Conservation (phyloP, 2,329 filamentous ascomycete species). For the Mycosphaerella arachidis region DNA sequence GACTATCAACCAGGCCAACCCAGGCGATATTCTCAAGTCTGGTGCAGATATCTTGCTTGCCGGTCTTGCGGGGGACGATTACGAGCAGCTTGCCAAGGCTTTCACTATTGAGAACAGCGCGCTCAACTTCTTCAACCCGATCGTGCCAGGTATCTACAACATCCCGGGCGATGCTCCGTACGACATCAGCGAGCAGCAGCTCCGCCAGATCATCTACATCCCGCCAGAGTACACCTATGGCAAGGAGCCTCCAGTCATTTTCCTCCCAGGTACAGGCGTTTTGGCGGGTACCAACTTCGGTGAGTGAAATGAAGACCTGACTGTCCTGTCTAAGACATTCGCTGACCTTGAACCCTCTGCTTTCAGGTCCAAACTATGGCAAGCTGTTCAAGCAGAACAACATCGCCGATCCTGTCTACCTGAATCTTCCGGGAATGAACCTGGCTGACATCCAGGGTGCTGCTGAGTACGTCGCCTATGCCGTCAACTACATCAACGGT, state of each 20-base stretch:
- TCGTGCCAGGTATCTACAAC: conserved; percentile 31
- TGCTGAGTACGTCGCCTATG: conserved; percentile 53
- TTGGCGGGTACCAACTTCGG: conserved; percentile 44
- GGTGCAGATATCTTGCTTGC: conserved; percentile 20
- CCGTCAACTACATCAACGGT: conserved; percentile 51
- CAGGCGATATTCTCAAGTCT: conserved; percentile 20
- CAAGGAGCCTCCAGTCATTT: conserved; percentile 44
- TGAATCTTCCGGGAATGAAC: conserved; percentile 49
- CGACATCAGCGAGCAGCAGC: conserved; percentile 41
- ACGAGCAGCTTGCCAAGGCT: conserved; percentile 12
- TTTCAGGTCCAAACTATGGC: conserved; percentile 39
- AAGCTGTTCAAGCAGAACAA: conserved; percentile 42
- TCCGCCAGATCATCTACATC: conserved; percentile 52
- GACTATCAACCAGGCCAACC: conserved; percentile 17
- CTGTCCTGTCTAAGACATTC: no score
- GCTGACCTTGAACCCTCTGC: no score
- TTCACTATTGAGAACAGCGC: conserved; percentile 22
- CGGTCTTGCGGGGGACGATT: conserved; percentile 20
- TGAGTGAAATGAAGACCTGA: no score
- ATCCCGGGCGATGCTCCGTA: conserved; percentile 46
- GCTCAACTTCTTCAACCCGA: conserved; percentile 25
- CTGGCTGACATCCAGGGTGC: conserved; percentile 49
- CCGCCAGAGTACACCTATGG: conserved; percentile 47
- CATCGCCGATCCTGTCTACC: conserved; percentile 50
- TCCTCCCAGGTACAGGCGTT: conserved; percentile 51